Conservation (phyloP, 768 basidiomycete genomes). For the Cystofilobasidium macerans region DNA sequence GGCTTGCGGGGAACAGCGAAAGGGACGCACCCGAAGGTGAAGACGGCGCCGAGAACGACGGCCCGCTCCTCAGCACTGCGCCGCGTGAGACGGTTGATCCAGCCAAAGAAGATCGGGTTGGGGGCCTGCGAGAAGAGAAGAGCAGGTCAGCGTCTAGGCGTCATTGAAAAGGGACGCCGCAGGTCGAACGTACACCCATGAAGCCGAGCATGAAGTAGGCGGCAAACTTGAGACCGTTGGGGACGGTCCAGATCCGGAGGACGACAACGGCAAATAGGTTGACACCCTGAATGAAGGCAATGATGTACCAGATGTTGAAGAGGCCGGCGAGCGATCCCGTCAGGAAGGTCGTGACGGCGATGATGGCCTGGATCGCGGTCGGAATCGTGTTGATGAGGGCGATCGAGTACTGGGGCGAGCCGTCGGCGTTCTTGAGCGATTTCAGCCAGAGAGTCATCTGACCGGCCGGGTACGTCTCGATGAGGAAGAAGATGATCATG, state of each 20-base stretch:
- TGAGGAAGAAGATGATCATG: slow-evolving; percentile 15
- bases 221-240: slow-evolving; percentile 14
- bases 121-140: too few relatives aligned
- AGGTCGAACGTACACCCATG: not conserved
- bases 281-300: slow-evolving; percentile 17
- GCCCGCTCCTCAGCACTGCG: slow-evolving; percentile 12
- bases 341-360: slow-evolving; percentile 19
- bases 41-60: slow-evolving; percentile 10
- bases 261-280: slow-evolving; percentile 15
- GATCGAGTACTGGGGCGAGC: not conserved
- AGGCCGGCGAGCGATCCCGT: slow-evolving; percentile 1
- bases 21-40: not conserved
- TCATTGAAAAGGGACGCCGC: not conserved
- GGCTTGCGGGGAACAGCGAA: not conserved
- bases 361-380: slow-evolving; percentile 20
- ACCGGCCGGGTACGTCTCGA: slow-evolving; percentile 22
- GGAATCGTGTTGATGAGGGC: slow-evolving; percentile 21
- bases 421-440: slow-evolving; percentile 10
- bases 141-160: too few relatives aligned
- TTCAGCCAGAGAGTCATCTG: slow-evolving; percentile 24
- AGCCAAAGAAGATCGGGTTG: not conserved
- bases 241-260: slow-evolving; percentile 15
- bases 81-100: slow-evolving; percentile 17
- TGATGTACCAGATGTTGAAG: slow-evolving; percentile 11
- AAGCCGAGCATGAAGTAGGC: slow-evolving; percentile 18